Percentiles rank a stretch among this genome's conserved stretches.
Conservation (phyloP, 441 rosid genomes). For the Gossypium lobatum region DNA sequence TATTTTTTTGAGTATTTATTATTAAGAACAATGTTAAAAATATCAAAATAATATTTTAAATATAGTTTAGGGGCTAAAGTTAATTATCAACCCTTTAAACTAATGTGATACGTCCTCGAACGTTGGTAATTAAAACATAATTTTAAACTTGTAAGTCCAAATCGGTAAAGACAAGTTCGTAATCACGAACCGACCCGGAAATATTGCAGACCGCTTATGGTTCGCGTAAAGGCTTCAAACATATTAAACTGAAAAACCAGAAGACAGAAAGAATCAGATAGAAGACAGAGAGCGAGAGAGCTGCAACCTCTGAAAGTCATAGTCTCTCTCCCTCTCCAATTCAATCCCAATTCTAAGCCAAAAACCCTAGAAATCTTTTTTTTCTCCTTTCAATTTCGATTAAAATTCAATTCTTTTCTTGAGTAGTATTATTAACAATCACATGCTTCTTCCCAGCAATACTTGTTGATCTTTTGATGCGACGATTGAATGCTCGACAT, state of each 20-base stretch:
- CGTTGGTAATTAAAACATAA: too few relatives aligned
- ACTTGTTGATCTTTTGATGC: not conserved
- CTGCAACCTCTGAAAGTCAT: constrained; percentile 3
- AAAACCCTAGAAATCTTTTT: not conserved
- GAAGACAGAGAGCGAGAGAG: constrained; percentile 2
- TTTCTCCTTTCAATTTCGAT: not conserved
- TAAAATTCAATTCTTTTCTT: not conserved
- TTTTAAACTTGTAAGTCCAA: not conserved
- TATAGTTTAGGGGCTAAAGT: too few relatives aligned
- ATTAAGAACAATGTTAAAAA: too few relatives aligned
- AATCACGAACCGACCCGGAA: constrained; percentile 8
- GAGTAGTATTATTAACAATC: not conserved
- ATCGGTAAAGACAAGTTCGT: not conserved
- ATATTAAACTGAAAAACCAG: not conserved
- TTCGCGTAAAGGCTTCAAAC: not conserved
- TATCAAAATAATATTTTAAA: too few relatives aligned
- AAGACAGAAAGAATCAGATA: not conserved
- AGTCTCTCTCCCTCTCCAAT: constrained; percentile 26
- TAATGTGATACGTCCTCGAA: too few relatives aligned
- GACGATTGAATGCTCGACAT: not conserved
- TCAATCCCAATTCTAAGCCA: not conserved
- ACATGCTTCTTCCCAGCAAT: not conserved
- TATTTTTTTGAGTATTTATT: too few relatives aligned
- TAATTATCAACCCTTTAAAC: too few relatives aligned
- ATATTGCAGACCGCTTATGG: not conserved